These are phyloP conservation scores for Mycena albidolilacea DNA, from an alignment of 768 basidiomycete genomes.

Conservation along the genomic window DNA sequence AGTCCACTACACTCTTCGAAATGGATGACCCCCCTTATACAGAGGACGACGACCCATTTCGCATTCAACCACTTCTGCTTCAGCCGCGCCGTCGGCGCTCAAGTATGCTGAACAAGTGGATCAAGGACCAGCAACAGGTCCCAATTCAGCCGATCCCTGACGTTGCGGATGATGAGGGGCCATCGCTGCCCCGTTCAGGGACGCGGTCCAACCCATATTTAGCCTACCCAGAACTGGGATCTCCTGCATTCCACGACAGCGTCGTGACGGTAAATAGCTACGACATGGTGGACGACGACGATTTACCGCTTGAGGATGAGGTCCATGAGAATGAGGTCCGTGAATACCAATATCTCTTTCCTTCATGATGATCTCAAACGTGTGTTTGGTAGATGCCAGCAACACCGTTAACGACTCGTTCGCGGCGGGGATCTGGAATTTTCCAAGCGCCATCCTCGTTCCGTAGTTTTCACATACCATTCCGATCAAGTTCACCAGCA, in stretches of 20 bases:
- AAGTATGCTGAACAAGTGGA: conserved; percentile 70
- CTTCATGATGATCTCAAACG: conserved; percentile 23
- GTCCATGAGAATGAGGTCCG: conserved; percentile 31
- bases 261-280: conserved; percentile 59
- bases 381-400: conserved; percentile 47
- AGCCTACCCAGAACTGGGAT: conserved; percentile 58
- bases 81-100: conserved; percentile 59
- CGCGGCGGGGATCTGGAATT: conserved; percentile 54
- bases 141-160: conserved; percentile 21
- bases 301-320: conserved; percentile 55
- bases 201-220: conserved; percentile 56
- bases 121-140: conserved; percentile 60
- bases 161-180: conserved; percentile 35
- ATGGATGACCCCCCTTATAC: conserved; percentile 65
- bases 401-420: conserved; percentile 51
- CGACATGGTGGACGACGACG: conserved; percentile 66
- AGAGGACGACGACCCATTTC: conserved; percentile 70
- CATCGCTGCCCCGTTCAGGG: conserved; percentile 37
- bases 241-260: conserved; percentile 39
- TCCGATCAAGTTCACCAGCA: conserved; percentile 60
- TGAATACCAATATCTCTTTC: conserved; percentile 18
- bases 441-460: conserved; percentile 55
- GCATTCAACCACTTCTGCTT: conserved; percentile 52
- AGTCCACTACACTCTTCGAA: conserved; percentile 33
- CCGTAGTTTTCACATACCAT: conserved; percentile 61